phyloP scores from a whole-genome alignment of 129 eudicot genomes.

The Glebionis coronaria region DNA sequence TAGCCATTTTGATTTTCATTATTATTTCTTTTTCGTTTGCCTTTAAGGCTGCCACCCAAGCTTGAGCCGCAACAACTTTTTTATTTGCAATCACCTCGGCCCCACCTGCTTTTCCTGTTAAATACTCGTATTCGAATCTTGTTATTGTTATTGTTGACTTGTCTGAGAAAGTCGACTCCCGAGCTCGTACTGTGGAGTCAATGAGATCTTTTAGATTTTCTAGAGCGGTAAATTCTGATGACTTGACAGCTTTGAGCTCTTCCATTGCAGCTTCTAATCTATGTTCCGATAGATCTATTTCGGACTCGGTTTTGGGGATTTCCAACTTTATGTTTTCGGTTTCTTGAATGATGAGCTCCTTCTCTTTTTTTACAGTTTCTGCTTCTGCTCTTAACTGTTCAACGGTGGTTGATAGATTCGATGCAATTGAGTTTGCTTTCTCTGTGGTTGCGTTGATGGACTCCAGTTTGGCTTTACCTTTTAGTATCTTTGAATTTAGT shows the following conservation, averaged over 20 bases:
- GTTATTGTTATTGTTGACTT: conserved; percentile 64
- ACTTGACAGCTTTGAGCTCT: conserved; percentile 55
- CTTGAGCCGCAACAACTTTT: conserved; percentile 82
- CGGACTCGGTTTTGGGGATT: conserved; percentile 51
- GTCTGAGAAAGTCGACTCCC: conserved; percentile 48
- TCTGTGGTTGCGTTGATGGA: conserved; percentile 45
- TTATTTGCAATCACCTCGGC: conserved; percentile 74
- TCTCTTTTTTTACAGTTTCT: conserved; percentile 52
- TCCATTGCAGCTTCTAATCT: conserved; percentile 54
- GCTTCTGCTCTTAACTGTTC: conserved; percentile 54
- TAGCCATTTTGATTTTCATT: conserved; percentile 38
- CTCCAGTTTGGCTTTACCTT: conserved; percentile 63
- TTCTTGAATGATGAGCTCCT: conserved; percentile 40
- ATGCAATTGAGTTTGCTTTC: conserved; percentile 43
- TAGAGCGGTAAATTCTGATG: conserved; percentile 57
- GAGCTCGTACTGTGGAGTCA: conserved; percentile 49
- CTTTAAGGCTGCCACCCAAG: conserved; percentile 81
- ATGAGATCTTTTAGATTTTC: conserved; percentile 48
- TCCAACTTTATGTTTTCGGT: conserved; percentile 39
- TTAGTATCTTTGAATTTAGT: conserved; percentile 61
- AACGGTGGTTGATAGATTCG: conserved; percentile 43
- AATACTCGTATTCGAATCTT: conserved; percentile 66
- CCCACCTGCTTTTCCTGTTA: conserved; percentile 57
- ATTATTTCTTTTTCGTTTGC: conserved; percentile 67
- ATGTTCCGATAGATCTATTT: conserved; percentile 47